A percentile compares a stretch with the other conserved stretches of the same genome.
phyloP scores from a whole-genome alignment of 371 early-diverging fungal genomes.

The Apophysomyces elegans region DNA sequence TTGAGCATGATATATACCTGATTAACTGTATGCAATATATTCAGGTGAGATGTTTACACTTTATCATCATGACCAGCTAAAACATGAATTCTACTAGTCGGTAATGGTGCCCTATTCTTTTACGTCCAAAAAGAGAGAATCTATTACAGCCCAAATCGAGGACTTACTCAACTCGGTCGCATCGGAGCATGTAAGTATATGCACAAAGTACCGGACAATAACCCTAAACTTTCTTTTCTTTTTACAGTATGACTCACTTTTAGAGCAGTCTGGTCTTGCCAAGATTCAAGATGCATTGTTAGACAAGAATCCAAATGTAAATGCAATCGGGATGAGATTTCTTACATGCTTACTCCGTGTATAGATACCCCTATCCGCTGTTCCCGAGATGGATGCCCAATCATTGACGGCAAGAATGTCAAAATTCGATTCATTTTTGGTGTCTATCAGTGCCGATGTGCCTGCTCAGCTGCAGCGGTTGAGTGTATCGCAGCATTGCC shows the following conservation, averaged over 20 bases:
- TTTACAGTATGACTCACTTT: slow-evolving; percentile 35
- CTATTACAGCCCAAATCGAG: slow-evolving; percentile 30
- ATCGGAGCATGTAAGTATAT: slow-evolving; percentile 44
- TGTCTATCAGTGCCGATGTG: slow-evolving; percentile 50
- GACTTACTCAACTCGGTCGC: slow-evolving; percentile 38
- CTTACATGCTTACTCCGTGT: not conserved
- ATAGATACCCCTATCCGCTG: slow-evolving; percentile 63
- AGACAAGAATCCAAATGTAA: slow-evolving; percentile 44
- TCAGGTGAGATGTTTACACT: slow-evolving; percentile 47
- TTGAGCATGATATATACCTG: slow-evolving; percentile 74
- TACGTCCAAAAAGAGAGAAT: slow-evolving; percentile 38
- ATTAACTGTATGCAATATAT: slow-evolving; percentile 76
- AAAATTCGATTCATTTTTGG: slow-evolving; percentile 70
- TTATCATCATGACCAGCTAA: not conserved
- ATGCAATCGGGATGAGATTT: no score
- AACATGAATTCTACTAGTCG: slow-evolving; percentile 13
- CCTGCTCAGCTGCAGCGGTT: slow-evolving; percentile 55
- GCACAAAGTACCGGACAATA: not conserved
- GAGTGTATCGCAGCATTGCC: slow-evolving; percentile 44
- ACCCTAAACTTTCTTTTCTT: not conserved
- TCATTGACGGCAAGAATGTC: slow-evolving; percentile 61
- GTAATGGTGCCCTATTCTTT: slow-evolving; percentile 39
- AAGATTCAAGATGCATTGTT: slow-evolving; percentile 38
- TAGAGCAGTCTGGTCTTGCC: slow-evolving; percentile 53
- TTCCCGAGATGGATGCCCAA: slow-evolving; percentile 60